These are phyloP conservation scores for Acorus calamus DNA, from an alignment of 106 monocot genomes.

Conservation along the genomic window DNA sequence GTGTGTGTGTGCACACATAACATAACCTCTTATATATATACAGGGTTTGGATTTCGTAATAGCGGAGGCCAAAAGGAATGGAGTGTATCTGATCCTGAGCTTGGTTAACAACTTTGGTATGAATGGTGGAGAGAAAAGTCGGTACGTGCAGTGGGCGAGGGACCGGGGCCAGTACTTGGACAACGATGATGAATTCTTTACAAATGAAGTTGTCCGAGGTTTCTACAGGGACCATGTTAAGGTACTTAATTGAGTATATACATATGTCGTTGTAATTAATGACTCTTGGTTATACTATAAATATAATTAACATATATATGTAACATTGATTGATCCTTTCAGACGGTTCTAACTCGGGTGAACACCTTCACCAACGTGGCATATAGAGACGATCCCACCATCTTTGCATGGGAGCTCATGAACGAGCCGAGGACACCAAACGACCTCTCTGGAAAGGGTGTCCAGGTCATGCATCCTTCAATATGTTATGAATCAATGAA, in stretches of 20 bases:
- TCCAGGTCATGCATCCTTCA: slow-evolving; percentile 11
- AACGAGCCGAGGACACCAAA: slow-evolving; percentile 24
- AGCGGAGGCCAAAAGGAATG: not conserved
- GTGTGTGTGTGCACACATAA: too few relatives aligned
- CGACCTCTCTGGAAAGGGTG: slow-evolving; percentile 18
- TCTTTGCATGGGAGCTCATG: slow-evolving; percentile 43
- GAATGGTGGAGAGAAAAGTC: slow-evolving; percentile 3
- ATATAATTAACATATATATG: too few relatives aligned
- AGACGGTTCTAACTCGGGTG: slow-evolving; percentile 26
- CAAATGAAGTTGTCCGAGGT: not conserved
- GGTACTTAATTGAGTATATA: slow-evolving; percentile 5
- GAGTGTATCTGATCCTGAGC: slow-evolving; percentile 6
- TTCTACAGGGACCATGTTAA: slow-evolving; percentile 46
- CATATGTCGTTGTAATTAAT: too few relatives aligned
- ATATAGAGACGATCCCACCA: slow-evolving; percentile 40
- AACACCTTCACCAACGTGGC: slow-evolving; percentile 19
- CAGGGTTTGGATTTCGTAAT: too few relatives aligned
- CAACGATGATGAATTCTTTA: slow-evolving; percentile 5
- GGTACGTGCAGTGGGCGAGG: slow-evolving; percentile 12
- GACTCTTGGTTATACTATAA: too few relatives aligned
- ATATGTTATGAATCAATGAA: too few relatives aligned
- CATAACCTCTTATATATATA: too few relatives aligned
- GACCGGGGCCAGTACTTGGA: slow-evolving; percentile 3
- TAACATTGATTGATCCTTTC: too few relatives aligned
- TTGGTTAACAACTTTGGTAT: slow-evolving; percentile 3